A percentile compares a stretch with the other conserved stretches of the same genome.
These are phyloP conservation scores for Dothistroma pini DNA, from an alignment of 2,329 filamentous ascomycete species.

Conservation along the genomic window DNA sequence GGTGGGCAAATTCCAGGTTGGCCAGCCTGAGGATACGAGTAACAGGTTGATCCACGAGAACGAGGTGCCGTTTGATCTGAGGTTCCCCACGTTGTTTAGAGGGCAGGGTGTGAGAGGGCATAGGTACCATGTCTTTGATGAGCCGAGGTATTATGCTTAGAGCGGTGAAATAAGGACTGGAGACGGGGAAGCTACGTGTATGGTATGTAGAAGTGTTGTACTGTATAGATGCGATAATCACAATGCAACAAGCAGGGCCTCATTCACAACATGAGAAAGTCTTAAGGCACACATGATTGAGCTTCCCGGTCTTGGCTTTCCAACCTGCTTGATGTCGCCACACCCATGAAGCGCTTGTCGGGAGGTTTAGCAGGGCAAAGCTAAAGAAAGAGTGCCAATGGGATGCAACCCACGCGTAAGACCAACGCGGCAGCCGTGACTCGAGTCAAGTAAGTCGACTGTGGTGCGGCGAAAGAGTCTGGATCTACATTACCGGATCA, in stretches of 20 bases:
- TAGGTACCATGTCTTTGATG: constrained; percentile 90
- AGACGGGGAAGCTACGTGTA: neutral
- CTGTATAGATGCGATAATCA: neutral
- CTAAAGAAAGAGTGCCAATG: no score
- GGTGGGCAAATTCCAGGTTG: constrained; percentile 88
- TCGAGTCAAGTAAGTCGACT: no score
- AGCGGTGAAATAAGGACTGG: neutral
- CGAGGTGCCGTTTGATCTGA: constrained; percentile 69
- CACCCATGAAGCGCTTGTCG: no score
- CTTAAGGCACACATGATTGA: neutral
- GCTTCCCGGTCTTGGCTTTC: no score
- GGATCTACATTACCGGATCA: no score
- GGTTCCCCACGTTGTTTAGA: constrained; percentile 81
- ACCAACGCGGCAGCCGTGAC: no score
- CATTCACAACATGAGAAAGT: neutral
- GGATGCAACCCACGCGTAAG: no score
- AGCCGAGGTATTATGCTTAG: constrained; percentile 64
- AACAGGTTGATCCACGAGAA: constrained; percentile 66
- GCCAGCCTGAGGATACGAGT: constrained; percentile 58
- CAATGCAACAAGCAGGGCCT: neutral
- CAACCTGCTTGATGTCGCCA: no score
- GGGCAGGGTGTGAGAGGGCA: constrained; percentile 86
- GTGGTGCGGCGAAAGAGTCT: no score
- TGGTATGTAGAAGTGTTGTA: neutral
- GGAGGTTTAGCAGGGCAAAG: no score